Evolutionary conservation across 495 filamentous ascomycete genomes (phyloP).

Genomic region (Aspergillus leporis): DNA sequence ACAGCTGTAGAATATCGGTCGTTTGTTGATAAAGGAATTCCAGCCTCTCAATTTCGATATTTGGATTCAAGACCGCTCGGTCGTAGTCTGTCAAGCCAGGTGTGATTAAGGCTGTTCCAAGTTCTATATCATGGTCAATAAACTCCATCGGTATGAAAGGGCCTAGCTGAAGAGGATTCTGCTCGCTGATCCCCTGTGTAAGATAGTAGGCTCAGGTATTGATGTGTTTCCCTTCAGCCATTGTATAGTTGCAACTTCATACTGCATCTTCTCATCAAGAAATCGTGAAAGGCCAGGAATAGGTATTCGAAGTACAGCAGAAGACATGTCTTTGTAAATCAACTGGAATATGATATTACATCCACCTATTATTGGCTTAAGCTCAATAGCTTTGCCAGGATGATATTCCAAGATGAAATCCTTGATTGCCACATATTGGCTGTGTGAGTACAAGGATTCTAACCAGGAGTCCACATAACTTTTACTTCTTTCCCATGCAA

Average conservation of each 20-base stretch:
- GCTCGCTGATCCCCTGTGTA: constrained; percentile 30
- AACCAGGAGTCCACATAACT: constrained; percentile 22
- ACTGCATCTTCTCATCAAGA: constrained; percentile 38
- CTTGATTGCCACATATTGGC: constrained; percentile 25
- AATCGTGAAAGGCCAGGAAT: constrained; percentile 25
- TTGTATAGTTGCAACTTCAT: constrained; percentile 47
- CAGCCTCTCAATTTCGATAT: constrained; percentile 18
- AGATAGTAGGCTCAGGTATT: constrained; percentile 37
- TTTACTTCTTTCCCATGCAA: constrained; percentile 29
- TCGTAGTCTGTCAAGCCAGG: constrained; percentile 19
- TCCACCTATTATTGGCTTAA: constrained; percentile 17
- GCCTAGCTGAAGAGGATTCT: constrained; percentile 22
- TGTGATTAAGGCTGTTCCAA: constrained; percentile 31
- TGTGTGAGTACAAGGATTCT: constrained; percentile 10
- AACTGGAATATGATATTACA: constrained; percentile 29
- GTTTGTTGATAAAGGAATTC: neutral
- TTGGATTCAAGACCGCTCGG: constrained; percentile 28
- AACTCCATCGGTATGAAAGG: constrained; percentile 43
- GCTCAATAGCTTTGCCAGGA: constrained; percentile 17
- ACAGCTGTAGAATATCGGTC: neutral
- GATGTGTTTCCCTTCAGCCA: constrained; percentile 23
- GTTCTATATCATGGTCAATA: constrained; percentile 31
- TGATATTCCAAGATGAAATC: constrained; percentile 21
- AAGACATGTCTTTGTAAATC: constrained; percentile 19
- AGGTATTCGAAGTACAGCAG: constrained; percentile 28